phyloP scores from a whole-genome alignment of 139 green algal genomes.

The Micractinium conductrix region DNA sequence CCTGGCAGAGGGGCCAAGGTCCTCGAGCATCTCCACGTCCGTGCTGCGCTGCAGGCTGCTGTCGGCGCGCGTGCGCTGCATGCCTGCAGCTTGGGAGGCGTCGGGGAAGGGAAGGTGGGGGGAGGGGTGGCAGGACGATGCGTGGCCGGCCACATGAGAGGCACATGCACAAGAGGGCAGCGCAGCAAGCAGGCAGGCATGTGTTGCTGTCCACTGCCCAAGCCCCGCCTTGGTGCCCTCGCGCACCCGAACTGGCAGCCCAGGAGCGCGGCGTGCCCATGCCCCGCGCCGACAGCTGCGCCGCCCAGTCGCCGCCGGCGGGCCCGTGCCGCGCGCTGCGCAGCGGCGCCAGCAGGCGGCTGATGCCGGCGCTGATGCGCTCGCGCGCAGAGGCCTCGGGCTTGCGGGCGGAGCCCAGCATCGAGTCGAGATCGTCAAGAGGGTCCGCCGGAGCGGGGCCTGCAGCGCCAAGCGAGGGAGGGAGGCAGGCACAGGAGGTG shows the following conservation, averaged over 20 bases:
- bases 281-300: too few species aligned
- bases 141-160: too few species aligned
- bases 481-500: too few species aligned
- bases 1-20: not conserved
- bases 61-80: constrained; percentile 13
- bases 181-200: not conserved
- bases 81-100: not conserved
- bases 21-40: not conserved
- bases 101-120: not conserved
- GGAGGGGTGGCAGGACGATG: not conserved
- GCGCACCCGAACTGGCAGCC: constrained; percentile 9
- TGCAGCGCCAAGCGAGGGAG: not conserved
- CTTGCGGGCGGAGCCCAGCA: constrained; percentile 7
- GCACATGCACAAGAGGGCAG: not conserved
- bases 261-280: constrained; percentile 32
- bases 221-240: not conserved
- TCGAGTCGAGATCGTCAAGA: constrained; percentile 14
- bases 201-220: not conserved
- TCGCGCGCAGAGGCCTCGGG: not conserved
- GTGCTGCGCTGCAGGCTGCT: constrained; percentile 25
- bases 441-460: not conserved
- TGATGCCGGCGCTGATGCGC: not conserved
- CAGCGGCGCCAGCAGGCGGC: constrained; percentile 24
- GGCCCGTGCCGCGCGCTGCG: not conserved
- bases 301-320: not conserved